Conservation (phyloP, 169 alveolate genomes). For the Plasmodium knowlesi region DNA sequence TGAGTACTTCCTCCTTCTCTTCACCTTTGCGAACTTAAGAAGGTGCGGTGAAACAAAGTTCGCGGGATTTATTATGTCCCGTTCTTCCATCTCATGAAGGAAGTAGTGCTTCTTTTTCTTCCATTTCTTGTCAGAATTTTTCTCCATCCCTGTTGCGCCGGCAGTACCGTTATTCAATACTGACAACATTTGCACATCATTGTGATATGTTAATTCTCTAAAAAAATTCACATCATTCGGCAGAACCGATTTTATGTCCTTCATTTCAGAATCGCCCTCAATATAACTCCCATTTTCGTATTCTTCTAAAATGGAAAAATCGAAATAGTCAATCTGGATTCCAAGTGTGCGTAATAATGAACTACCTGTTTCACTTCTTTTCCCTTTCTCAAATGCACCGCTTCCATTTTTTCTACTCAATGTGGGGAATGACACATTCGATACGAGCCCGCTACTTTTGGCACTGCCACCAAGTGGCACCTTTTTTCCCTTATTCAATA, state of each 20-base stretch:
- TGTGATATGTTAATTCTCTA: conserved; percentile 15
- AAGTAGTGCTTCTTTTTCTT: conserved; percentile 39
- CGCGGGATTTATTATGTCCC: conserved; percentile 21
- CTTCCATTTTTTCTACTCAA: neutral
- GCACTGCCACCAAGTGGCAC: neutral
- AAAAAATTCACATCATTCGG: conserved; percentile 15
- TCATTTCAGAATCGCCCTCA: neutral
- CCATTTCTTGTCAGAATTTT: neutral
- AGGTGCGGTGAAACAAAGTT: conserved; percentile 12
- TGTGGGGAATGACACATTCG: neutral
- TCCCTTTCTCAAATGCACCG: neutral
- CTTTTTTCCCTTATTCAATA: neutral
- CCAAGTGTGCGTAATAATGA: neutral
- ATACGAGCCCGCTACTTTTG: neutral
- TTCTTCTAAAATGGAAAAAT: conserved; percentile 47
- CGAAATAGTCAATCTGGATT: conserved; percentile 13
- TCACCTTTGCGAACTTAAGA: neutral
- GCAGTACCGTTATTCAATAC: neutral
- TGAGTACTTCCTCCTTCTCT: neutral
- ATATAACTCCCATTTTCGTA: neutral
- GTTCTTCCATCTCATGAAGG: conserved; percentile 21
- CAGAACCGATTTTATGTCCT: neutral
- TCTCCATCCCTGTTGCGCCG: neutral
- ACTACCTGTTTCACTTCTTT: neutral
- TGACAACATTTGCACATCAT: neutral